Conservation (phyloP, 352 stramenopile genomes). For the Plasmopara viticola region DNA sequence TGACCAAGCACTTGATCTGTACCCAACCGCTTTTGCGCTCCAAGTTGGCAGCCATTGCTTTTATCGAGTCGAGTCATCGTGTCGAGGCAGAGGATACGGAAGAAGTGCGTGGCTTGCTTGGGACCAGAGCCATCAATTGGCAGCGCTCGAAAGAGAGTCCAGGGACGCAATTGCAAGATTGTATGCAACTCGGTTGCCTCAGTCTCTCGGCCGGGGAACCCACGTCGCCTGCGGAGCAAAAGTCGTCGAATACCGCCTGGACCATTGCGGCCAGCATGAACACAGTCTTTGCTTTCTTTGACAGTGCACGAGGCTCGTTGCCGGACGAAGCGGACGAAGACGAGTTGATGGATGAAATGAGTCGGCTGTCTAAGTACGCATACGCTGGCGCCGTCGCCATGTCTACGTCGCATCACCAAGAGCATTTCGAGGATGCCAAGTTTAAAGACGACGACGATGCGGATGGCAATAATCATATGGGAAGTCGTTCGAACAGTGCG, state of each 20-base stretch:
- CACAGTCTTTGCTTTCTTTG: constrained; percentile 82
- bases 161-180: constrained; percentile 64
- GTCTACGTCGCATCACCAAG: constrained; percentile 40
- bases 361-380: constrained; percentile 60
- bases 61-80: constrained; percentile 79
- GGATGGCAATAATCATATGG: constrained; percentile 14
- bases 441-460: constrained; percentile 43
- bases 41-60: constrained; percentile 68
- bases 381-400: constrained; percentile 53
- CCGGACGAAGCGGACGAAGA: constrained; percentile 63
- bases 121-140: constrained; percentile 77
- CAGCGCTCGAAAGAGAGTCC: constrained; percentile 64
- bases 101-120: constrained; percentile 57
- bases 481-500: constrained; percentile 29
- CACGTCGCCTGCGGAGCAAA: constrained; percentile 46
- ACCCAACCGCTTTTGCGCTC: constrained; percentile 54
- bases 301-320: constrained; percentile 72
- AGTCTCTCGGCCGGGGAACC: constrained; percentile 74
- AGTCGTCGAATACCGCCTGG: constrained; percentile 75
- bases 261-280: constrained; percentile 80
- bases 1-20: constrained; percentile 73
- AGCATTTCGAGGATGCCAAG: constrained; percentile 71
- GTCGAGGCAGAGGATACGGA: constrained; percentile 56
- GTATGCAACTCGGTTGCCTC: constrained; percentile 62
- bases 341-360: constrained; percentile 78